Evolutionary conservation across 176 grass and related monocot genomes (phyloP).

Genomic region (Raddia guianensis): DNA sequence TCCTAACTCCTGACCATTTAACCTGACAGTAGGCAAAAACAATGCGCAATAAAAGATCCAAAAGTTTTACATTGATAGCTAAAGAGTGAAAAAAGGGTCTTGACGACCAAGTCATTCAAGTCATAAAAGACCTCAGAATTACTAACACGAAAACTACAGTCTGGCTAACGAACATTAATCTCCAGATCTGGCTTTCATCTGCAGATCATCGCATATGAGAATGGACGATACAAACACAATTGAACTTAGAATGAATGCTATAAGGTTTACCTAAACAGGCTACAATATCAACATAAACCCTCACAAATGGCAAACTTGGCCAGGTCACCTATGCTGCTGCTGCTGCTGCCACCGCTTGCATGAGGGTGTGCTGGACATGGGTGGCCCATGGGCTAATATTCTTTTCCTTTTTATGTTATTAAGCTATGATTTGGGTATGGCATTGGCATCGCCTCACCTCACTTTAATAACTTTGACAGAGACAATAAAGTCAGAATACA

Average conservation of each 20-base stretch:
- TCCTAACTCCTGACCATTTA: conserved; percentile 97
- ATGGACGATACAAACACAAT: neutral
- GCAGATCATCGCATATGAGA: neutral
- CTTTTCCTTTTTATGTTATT: too few relatives aligned
- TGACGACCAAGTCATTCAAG: conserved; percentile 8
- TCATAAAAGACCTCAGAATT: neutral
- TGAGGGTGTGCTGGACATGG: too few relatives aligned
- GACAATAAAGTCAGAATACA: neutral
- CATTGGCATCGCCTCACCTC: too few relatives aligned
- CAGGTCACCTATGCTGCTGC: too few relatives aligned
- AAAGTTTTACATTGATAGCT: conserved; percentile 22
- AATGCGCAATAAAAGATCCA: conserved; percentile 7
- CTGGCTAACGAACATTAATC: neutral
- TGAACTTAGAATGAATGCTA: neutral
- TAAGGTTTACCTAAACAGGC: conserved; percentile 5
- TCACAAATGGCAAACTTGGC: too few relatives aligned
- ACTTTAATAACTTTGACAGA: too few relatives aligned
- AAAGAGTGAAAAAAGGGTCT: conserved; percentile 1
- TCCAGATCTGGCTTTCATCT: neutral
- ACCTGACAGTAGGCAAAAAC: conserved; percentile 58
- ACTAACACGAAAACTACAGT: neutral
- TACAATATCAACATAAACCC: neutral
- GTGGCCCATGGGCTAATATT: too few relatives aligned
- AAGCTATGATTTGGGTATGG: too few relatives aligned
- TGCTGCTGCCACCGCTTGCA: too few relatives aligned